Conservation (phyloP, 768 basidiomycete species). For the Amanita pallidorosea region DNA sequence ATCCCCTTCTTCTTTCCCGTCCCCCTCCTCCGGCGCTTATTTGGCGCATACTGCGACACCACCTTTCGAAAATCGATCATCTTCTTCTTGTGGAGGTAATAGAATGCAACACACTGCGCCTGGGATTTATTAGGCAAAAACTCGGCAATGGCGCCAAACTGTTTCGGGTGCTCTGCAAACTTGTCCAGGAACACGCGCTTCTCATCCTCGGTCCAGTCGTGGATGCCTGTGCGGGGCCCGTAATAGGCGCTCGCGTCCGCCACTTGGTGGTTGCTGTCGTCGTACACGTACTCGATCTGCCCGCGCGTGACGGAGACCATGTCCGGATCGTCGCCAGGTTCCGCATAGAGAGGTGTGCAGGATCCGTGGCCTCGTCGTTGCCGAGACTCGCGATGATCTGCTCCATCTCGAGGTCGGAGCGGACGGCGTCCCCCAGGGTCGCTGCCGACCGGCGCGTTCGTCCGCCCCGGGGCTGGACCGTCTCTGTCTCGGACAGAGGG, state of each 20-base stretch:
- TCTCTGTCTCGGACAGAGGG: conserved; percentile 27
- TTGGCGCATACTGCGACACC: conserved; percentile 52
- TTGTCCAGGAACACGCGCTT: conserved; percentile 67
- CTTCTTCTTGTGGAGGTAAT: conserved; percentile 91
- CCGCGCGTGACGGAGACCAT: conserved; percentile 69
- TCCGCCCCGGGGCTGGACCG: conserved; percentile 35
- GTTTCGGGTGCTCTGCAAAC: conserved; percentile 82
- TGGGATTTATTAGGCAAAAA: conserved; percentile 76
- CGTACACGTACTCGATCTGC: conserved; percentile 52
- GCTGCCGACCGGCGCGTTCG: conserved; percentile 69
- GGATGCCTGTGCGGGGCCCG: conserved; percentile 56
- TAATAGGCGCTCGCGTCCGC: conserved; percentile 73
- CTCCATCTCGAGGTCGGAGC: conserved; percentile 94
- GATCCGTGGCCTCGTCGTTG: conserved; percentile 88
- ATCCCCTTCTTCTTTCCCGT: conserved; percentile 75
- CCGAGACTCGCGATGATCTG: conserved; percentile 93
- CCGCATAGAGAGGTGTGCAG: conserved; percentile 72
- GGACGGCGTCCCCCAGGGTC: conserved; percentile 74
- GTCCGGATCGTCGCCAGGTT: conserved; percentile 88
- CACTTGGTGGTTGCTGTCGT: conserved; percentile 80
- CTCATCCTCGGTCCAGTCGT: conserved; percentile 85
- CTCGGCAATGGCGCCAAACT: conserved; percentile 87
- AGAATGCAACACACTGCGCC: conserved; percentile 84
- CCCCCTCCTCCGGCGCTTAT: conserved; percentile 52
- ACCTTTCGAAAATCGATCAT: conserved; percentile 78